phyloP scores from a whole-genome alignment of 2,329 filamentous ascomycete species.

The Colletotrichum tropicale region DNA sequence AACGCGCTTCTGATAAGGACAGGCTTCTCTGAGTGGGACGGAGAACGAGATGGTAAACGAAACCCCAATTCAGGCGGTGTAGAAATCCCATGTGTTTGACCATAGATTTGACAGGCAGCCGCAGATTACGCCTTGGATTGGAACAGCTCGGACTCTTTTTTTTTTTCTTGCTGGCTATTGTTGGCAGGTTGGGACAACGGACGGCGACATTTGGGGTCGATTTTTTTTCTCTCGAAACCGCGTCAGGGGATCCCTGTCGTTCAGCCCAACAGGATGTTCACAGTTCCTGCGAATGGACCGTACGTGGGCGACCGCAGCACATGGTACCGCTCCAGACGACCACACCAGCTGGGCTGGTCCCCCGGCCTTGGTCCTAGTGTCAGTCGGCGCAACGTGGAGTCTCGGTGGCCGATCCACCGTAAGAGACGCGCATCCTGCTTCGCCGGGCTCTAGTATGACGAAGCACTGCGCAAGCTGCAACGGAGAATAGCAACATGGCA shows the following conservation, averaged over 20 bases:
- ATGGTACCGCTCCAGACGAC: not conserved
- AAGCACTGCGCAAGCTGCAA: not conserved
- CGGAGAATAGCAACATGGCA: not conserved
- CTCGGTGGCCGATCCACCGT: not conserved
- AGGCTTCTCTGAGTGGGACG: constrained; percentile 9
- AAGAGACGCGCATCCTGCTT: not conserved
- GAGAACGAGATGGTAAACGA: not conserved
- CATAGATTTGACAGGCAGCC: not conserved
- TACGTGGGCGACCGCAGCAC: constrained; percentile 1
- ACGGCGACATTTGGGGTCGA: constrained; percentile 13
- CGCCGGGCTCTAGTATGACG: not conserved
- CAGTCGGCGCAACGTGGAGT: not conserved
- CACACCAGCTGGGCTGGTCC: not conserved
- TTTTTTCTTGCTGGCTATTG: not conserved
- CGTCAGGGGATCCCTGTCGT: constrained; percentile 21
- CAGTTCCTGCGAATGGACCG: constrained; percentile 6
- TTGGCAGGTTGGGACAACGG: not conserved
- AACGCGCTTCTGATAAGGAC: constrained; percentile 15
- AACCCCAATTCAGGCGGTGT: constrained; percentile 3
- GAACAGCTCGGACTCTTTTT: constrained; percentile 4
- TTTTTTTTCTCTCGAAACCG: not conserved
- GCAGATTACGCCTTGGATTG: not conserved
- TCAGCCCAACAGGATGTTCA: constrained; percentile 19
- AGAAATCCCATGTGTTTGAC: not conserved
- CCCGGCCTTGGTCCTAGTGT: not conserved